Conservation (phyloP, 345 rosid species). For the Acer campestre region DNA sequence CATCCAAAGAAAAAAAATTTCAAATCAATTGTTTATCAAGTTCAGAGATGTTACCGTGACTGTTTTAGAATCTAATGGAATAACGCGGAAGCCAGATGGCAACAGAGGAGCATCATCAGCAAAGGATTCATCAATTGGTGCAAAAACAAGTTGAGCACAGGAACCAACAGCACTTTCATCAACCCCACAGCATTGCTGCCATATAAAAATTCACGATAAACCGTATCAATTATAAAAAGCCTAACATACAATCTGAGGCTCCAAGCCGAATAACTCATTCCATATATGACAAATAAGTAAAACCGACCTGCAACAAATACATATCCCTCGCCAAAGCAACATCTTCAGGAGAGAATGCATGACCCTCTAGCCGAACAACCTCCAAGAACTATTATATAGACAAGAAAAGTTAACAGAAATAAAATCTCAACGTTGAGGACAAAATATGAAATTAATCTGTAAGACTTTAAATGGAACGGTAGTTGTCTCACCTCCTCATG, state of each 20-base stretch:
- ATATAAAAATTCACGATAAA: conserved; percentile 2
- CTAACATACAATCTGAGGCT: not conserved
- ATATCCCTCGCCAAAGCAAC: conserved; percentile 84
- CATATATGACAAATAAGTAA: not conserved
- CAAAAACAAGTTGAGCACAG: conserved; percentile 96
- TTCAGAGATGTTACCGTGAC: conserved; percentile 37
- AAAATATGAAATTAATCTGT: conserved; percentile 2
- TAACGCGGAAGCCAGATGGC: conserved; percentile 92
- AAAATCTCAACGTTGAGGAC: not conserved
- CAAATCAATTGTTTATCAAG: not conserved
- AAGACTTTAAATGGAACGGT: not conserved
- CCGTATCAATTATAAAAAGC: conserved; percentile 10
- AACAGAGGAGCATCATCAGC: conserved; percentile 96
- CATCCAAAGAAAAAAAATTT: not conserved
- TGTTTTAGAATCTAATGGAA: conserved; percentile 83
- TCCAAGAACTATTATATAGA: conserved; percentile 63
- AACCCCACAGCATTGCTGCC: conserved; percentile 83
- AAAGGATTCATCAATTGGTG: conserved; percentile 92
- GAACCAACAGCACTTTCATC: conserved; percentile 90
- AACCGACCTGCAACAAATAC: conserved; percentile 84
- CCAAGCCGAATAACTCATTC: not conserved
- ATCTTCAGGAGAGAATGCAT: conserved; percentile 88
- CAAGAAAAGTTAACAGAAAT: not conserved
- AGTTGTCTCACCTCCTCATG: conserved; percentile 79
- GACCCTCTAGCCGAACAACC: conserved; percentile 91